Evolutionary conservation across 2,329 filamentous ascomycete species (phyloP).

Genomic region (Aspergillus transmontanensis): DNA sequence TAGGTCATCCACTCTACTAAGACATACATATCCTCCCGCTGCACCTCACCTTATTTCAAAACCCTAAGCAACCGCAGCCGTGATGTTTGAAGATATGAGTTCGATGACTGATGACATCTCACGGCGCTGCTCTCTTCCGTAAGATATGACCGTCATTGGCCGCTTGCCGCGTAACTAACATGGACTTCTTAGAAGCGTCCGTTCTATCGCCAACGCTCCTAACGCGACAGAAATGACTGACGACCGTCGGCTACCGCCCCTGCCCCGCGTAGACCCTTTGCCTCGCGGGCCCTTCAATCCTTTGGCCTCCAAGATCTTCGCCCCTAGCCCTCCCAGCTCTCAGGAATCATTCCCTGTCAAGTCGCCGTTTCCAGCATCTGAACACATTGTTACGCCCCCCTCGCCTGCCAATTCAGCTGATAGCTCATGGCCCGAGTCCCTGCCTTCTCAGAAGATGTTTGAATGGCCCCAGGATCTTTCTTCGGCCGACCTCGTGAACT

Average conservation of each 20-base stretch:
- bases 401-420: constrained; percentile 43
- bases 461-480: constrained; percentile 41
- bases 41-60: background rate
- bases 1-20: constrained; percentile 20
- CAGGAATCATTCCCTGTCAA: constrained; percentile 40
- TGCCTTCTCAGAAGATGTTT: constrained; percentile 31
- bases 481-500: constrained; percentile 33
- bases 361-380: constrained; percentile 31
- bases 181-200: constrained; percentile 22
- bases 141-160: constrained; percentile 20
- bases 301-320: constrained; percentile 32
- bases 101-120: constrained; percentile 30
- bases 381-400: constrained; percentile 36
- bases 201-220: constrained; percentile 25
- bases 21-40: constrained; percentile 17
- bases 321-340: constrained; percentile 35
- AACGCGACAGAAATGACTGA: constrained; percentile 32
- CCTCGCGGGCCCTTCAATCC: constrained; percentile 43
- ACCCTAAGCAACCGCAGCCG: constrained; percentile 7
- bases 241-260: constrained; percentile 40
- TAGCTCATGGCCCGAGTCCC: constrained; percentile 38
- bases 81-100: constrained; percentile 36
- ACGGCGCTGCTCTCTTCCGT: constrained; percentile 41
- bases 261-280: constrained; percentile 40
- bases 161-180: constrained; percentile 14